Percentiles rank a stretch among this genome's conserved stretches.
These are phyloP conservation scores for Monilinia polystroma DNA, from an alignment of 2,329 filamentous ascomycete species.

Conservation along the genomic window DNA sequence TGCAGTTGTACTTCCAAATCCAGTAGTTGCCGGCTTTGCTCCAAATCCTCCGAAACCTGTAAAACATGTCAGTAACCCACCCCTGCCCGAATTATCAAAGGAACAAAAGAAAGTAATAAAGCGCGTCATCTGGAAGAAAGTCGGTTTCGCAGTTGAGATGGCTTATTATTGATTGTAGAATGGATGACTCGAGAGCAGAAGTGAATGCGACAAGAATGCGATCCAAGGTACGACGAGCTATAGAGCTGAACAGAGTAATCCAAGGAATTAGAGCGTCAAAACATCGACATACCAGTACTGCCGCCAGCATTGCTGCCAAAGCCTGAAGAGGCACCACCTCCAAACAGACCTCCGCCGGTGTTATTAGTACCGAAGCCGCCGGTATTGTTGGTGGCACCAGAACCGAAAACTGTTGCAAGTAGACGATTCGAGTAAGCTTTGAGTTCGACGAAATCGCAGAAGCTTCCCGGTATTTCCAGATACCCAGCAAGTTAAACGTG, in stretches of 20 bases:
- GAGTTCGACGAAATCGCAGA: constrained; percentile 31
- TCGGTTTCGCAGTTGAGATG: constrained; percentile 2
- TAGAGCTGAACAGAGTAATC: constrained; percentile 30
- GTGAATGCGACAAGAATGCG: constrained; percentile 21
- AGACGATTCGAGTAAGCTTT: constrained; percentile 41
- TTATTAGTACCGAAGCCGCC: constrained; percentile 45
- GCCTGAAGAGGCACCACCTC: constrained; percentile 36
- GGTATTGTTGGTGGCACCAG: constrained; percentile 37
- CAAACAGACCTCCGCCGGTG: constrained; percentile 44
- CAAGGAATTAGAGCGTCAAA: constrained; percentile 31
- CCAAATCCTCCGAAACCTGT: constrained; percentile 48
- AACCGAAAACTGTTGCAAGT: constrained; percentile 45
- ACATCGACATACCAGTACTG: constrained; percentile 40
- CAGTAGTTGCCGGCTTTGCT: constrained; percentile 41
- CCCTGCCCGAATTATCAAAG: neutral
- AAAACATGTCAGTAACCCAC: constrained; percentile 29
- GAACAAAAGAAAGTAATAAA: constrained; percentile 2
- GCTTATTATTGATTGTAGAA: neutral
- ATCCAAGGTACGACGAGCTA: constrained; percentile 22
- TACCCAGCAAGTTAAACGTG: neutral
- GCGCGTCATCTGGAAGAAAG: neutral
- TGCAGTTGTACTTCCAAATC: constrained; percentile 48
- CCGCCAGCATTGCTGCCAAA: constrained; percentile 41
- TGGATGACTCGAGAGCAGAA: constrained; percentile 20
- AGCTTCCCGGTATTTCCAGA: neutral